Percentiles rank a stretch among this genome's conserved stretches.
phyloP scores from a whole-genome alignment of 2,329 filamentous ascomycete genomes.

The Epicoccum nigrum region DNA sequence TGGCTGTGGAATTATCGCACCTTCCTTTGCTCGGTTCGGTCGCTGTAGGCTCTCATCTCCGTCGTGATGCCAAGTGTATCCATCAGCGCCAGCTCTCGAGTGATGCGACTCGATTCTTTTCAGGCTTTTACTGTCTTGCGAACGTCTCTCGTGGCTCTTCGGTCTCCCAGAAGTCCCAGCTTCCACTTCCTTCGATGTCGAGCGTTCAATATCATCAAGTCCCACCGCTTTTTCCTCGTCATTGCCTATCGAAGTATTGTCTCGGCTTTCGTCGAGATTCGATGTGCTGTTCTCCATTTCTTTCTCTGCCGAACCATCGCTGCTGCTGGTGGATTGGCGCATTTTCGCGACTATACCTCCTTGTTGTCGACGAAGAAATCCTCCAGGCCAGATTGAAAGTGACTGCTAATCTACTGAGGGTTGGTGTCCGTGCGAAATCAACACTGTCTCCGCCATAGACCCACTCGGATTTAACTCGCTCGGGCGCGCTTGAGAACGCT shows the following conservation, averaged over 20 bases:
- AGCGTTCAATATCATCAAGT: constrained; percentile 9
- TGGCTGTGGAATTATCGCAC: constrained; percentile 29
- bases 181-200: constrained; percentile 1
- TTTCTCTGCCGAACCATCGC: constrained; percentile 13
- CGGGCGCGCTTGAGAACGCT: not conserved
- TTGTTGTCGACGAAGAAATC: not conserved
- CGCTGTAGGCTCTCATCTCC: constrained; percentile 29
- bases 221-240: constrained; percentile 25
- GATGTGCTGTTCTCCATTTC: constrained; percentile 15
- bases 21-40: constrained; percentile 31
- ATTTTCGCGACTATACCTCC: not conserved
- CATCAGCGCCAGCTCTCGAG: constrained; percentile 47
- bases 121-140: constrained; percentile 27
- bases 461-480: constrained; percentile 23
- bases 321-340: constrained; percentile 2
- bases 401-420: not conserved
- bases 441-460: not conserved
- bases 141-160: constrained; percentile 14
- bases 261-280: constrained; percentile 22
- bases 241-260: constrained; percentile 3
- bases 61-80: constrained; percentile 45
- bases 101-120: constrained; percentile 38
- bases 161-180: constrained; percentile 2
- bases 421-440: constrained; percentile 6
- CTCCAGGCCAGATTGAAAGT: not conserved